Percentiles rank a stretch among this genome's conserved stretches.
These are phyloP conservation scores for Diaporthe aspalathi DNA, from an alignment of 2,329 filamentous ascomycete genomes.

Conservation along the genomic window DNA sequence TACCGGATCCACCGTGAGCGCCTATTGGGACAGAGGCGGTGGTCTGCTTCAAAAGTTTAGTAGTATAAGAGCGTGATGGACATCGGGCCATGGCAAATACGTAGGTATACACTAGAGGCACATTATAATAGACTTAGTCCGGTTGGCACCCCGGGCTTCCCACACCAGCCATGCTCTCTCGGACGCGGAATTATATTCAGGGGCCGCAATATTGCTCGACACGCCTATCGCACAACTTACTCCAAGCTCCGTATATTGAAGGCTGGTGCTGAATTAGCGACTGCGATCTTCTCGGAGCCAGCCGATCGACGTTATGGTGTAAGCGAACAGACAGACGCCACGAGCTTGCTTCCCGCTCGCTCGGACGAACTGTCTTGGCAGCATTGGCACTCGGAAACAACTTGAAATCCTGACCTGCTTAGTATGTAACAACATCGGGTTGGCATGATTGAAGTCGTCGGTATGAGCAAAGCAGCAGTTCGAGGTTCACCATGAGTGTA, in stretches of 20 bases:
- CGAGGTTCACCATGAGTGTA: not conserved
- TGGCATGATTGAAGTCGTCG: not conserved
- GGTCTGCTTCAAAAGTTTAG: not conserved
- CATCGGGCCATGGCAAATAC: not conserved
- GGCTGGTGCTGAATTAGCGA: not conserved
- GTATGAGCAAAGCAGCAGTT: not conserved
- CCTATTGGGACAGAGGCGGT: not conserved
- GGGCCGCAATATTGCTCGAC: too few species aligned
- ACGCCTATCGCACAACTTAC: not conserved
- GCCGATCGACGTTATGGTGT: not conserved
- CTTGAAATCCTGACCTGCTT: not conserved
- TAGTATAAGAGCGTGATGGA: not conserved
- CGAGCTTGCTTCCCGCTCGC: not conserved
- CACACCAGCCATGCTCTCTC: not conserved
- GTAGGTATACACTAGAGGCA: not conserved
- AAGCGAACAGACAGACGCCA: not conserved
- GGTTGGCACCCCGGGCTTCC: not conserved
- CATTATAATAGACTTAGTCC: not conserved
- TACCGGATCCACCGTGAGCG: not conserved
- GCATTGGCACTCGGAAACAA: not conserved
- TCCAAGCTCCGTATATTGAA: not conserved
- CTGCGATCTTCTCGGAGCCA: constrained; percentile 5
- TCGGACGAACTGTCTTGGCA: constrained; percentile 17
- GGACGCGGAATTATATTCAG: too few species aligned
- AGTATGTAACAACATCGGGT: not conserved